These are phyloP conservation scores for Uronychia setigera DNA, from an alignment of 73 alveolate species.

Conservation along the genomic window DNA sequence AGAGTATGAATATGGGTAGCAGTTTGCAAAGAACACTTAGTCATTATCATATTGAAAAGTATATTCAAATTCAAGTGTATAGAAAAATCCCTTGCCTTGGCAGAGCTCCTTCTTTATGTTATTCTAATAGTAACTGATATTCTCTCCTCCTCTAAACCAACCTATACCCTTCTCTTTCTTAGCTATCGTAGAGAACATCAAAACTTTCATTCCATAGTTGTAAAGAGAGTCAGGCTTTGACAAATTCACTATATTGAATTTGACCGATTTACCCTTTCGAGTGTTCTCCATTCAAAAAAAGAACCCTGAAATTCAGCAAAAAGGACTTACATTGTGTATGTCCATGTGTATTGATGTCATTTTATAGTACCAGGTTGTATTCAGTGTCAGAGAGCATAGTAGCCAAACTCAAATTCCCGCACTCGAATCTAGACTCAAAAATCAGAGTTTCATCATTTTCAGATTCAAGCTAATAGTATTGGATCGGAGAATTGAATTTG, in stretches of 20 bases:
- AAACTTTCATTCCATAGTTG: conserved; percentile 95
- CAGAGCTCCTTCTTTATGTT: too few relatives aligned
- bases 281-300: conserved; percentile 55
- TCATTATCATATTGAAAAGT: conserved; percentile 62
- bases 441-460: conserved; percentile 68
- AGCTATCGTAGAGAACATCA: conserved; percentile 73
- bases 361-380: conserved; percentile 74
- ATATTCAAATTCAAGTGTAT: conserved; percentile 68
- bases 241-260: conserved; percentile 97
- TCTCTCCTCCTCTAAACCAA: conserved; percentile 66
- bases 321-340: conserved; percentile 54
- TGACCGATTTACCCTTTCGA: conserved; percentile 56
- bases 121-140: conserved; percentile 42
- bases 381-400: conserved; percentile 55
- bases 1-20: conserved; percentile 82
- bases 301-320: conserved; percentile 50
- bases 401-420: conserved; percentile 76
- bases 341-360: conserved; percentile 84
- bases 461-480: conserved; percentile 27
- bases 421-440: conserved; percentile 88
- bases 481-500: too few relatives aligned
- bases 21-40: conserved; percentile 79
- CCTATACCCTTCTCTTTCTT: conserved; percentile 62
- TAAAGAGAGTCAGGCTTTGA: conserved; percentile 95
- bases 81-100: too few relatives aligned